These are phyloP conservation scores for Aspergillus olivimuriae DNA, from an alignment of 495 filamentous ascomycete species.

Conservation along the genomic window DNA sequence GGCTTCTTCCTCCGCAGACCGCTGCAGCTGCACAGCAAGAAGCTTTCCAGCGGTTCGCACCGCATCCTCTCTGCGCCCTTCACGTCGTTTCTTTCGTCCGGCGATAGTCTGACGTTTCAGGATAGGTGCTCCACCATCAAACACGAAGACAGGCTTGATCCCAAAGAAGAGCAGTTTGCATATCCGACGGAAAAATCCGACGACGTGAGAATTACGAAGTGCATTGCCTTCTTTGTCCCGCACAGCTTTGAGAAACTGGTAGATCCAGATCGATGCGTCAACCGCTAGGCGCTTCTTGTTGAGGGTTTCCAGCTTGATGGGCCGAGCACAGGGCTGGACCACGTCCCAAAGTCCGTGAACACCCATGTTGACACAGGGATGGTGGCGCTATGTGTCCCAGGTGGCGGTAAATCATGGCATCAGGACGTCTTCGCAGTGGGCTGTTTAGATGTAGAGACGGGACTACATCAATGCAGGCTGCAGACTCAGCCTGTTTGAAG, in stretches of 20 bases:
- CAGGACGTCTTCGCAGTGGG: neutral
- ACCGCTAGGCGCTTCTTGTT: slow-evolving; percentile 93
- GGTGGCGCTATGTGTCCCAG: neutral
- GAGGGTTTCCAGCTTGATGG: slow-evolving; percentile 88
- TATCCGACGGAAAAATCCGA: slow-evolving; percentile 96
- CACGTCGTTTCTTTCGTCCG: slow-evolving; percentile 67
- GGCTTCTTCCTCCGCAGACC: slow-evolving; percentile 76
- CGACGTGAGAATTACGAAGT: slow-evolving; percentile 86
- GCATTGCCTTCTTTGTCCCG: slow-evolving; percentile 98
- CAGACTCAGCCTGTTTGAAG: too few species aligned
- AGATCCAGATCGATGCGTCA: slow-evolving; percentile 99
- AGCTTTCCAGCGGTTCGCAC: slow-evolving; percentile 81
- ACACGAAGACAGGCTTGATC: slow-evolving; percentile 96
- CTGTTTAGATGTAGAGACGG: neutral
- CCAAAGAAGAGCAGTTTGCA: slow-evolving; percentile 95
- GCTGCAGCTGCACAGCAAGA: slow-evolving; percentile 87
- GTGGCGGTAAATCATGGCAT: slow-evolving; percentile 7
- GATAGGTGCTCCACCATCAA: slow-evolving; percentile 89
- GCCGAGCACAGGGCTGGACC: slow-evolving; percentile 76
- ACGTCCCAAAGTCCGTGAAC: slow-evolving; percentile 96
- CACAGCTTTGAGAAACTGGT: slow-evolving; percentile 97
- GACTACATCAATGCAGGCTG: neutral
- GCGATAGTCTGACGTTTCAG: slow-evolving; percentile 89
- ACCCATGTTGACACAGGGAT: slow-evolving; percentile 59
- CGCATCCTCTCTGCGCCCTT: slow-evolving; percentile 91